A percentile compares a stretch with the other conserved stretches of the same genome.
Conservation (phyloP, 176 grass and related monocot genomes). For the Guadua angustifolia region DNA sequence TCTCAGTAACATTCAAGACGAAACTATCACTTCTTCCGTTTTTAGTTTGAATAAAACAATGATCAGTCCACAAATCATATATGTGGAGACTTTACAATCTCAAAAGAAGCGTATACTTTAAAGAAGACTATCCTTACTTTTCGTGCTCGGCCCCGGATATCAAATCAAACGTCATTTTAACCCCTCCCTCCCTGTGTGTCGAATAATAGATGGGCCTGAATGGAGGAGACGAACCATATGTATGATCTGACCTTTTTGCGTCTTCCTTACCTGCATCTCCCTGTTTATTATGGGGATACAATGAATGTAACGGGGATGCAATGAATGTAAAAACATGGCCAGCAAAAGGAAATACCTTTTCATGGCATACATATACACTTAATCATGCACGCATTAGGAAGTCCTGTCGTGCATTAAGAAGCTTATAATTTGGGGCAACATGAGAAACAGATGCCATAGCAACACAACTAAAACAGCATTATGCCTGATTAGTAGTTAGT, state of each 20-base stretch:
- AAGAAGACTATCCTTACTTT: neutral
- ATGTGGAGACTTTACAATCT: neutral
- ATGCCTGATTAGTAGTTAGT: neutral
- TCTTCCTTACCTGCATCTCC: conserved; percentile 4
- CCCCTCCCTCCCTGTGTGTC: conserved; percentile 17
- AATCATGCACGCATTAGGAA: conserved; percentile 5
- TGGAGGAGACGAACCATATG: conserved; percentile 1
- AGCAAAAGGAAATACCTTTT: conserved; percentile 15
- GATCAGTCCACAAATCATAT: neutral
- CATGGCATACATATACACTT: neutral
- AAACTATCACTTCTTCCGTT: neutral
- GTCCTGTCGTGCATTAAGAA: neutral
- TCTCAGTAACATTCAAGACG: neutral
- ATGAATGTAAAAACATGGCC: neutral
- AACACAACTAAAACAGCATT: conserved; percentile 19
- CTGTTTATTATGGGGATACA: neutral
- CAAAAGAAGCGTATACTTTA: conserved; percentile 2
- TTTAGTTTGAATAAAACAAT: neutral
- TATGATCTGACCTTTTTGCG: neutral
- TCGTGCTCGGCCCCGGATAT: conserved; percentile 10
- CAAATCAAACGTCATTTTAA: conserved; percentile 38
- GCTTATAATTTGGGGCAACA: neutral
- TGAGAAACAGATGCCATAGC: neutral
- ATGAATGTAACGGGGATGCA: neutral
- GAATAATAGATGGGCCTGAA: conserved; percentile 15